A percentile compares a stretch with the other conserved stretches of the same genome.
phyloP scores from a whole-genome alignment of 495 filamentous ascomycete species.

The Saxophila tyrrhenica region DNA sequence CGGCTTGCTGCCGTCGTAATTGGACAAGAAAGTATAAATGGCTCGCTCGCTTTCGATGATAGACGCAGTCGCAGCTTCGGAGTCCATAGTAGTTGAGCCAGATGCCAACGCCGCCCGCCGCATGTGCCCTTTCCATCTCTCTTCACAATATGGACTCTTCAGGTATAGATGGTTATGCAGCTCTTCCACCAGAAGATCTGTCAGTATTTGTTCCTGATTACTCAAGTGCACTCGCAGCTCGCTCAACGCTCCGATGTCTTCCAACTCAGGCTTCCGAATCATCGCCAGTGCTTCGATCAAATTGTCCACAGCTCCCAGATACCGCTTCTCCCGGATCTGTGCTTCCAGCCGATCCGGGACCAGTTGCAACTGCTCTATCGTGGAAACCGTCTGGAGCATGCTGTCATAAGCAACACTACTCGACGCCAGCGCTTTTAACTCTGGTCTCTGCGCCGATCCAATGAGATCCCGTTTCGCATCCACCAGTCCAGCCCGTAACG shows the following conservation, averaged over 20 bases:
- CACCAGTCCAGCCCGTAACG: slow-evolving; percentile 70
- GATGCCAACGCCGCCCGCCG: slow-evolving; percentile 20
- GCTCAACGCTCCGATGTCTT: slow-evolving; percentile 77
- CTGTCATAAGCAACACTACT: slow-evolving; percentile 86
- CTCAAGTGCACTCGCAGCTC: slow-evolving; percentile 79
- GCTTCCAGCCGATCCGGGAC: slow-evolving; percentile 89
- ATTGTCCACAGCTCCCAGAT: slow-evolving; percentile 82
- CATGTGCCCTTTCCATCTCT: slow-evolving; percentile 71
- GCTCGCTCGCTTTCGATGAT: slow-evolving; percentile 30
- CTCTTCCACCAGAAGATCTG: slow-evolving; percentile 92
- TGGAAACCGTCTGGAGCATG: slow-evolving; percentile 70
- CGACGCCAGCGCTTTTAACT: slow-evolving; percentile 74
- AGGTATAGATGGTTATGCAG: slow-evolving; percentile 94
- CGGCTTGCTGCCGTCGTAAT: slow-evolving; percentile 56
- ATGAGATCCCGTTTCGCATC: slow-evolving; percentile 71
- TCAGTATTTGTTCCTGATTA: slow-evolving; percentile 84
- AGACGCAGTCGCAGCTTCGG: background rate
- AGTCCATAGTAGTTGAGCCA: background rate
- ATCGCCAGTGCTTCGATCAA: slow-evolving; percentile 74
- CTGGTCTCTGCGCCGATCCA: slow-evolving; percentile 74
- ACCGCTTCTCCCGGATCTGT: slow-evolving; percentile 89
- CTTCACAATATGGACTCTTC: slow-evolving; percentile 91
- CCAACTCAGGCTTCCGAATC: slow-evolving; percentile 76
- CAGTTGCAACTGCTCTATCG: slow-evolving; percentile 80
- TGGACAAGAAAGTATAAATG: slow-evolving; percentile 67